These are phyloP conservation scores for Solanum aculeatissimum DNA, from an alignment of 305 asterid species.

Conservation along the genomic window DNA sequence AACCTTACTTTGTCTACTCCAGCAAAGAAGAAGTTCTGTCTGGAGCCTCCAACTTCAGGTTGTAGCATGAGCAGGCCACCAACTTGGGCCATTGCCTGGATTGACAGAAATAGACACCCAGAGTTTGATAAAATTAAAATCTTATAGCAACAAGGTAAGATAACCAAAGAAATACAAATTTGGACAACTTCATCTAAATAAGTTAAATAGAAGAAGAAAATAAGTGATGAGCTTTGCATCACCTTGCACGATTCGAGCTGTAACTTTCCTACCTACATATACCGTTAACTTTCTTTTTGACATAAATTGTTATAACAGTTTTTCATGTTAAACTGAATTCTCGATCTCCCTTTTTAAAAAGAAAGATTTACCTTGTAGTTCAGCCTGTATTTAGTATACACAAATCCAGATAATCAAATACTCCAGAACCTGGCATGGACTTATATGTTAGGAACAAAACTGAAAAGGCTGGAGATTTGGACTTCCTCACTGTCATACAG, in stretches of 20 bases:
- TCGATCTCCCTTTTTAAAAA: background rate
- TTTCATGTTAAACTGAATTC: background rate
- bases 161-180: background rate
- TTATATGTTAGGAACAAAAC: background rate
- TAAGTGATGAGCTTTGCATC: background rate
- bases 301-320: background rate
- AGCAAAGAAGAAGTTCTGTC: conserved; percentile 55
- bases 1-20: conserved; percentile 67
- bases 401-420: background rate
- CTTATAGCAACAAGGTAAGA: background rate
- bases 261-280: background rate
- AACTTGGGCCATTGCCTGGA: conserved; percentile 94
- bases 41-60: conserved; percentile 80
- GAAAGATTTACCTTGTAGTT: background rate
- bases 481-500: background rate
- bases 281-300: background rate
- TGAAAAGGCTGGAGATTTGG: background rate
- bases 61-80: conserved; percentile 91
- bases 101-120: conserved; percentile 3
- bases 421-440: background rate
- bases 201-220: background rate
- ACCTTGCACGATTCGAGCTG: background rate
- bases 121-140: background rate
- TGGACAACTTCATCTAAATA: background rate
- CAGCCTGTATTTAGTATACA: background rate